Evolutionary conservation across 768 basidiomycete species (phyloP), one percentile per base, ranked within the genome.

Genomic region (Hygrocybe punicea): DNA sequence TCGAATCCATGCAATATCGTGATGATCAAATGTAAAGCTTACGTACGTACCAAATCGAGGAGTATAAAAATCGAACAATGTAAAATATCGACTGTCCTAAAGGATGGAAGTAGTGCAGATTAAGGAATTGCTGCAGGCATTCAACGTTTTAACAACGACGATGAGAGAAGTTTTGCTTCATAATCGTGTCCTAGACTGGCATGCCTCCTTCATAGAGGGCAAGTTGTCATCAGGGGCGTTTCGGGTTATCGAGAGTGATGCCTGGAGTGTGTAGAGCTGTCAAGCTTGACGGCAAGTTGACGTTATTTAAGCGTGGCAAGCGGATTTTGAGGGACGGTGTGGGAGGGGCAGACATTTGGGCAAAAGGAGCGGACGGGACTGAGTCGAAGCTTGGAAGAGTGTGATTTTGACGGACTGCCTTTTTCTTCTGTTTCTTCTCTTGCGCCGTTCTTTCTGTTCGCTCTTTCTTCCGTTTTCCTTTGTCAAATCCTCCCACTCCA

Each of bases 321-420:
- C 81, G 78, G 51, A 83, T 83, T 63, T 81, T 82, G 52, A 83
- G 77, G 21, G 79, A 78, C n/a, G 81, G 78, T 0, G 78, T 64
- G 4, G 60, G 25, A 16, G 56, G 57, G 53, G 59, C 59, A 51
- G 65, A 58, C 5, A 64, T 58, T 35, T 63, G 60, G 16, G 66
- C 61, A 14, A 62, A 58, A 19, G 63, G 57, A 33, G 55, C 42
- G 29, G 60, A 47, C 19, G 37, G 37, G 8, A 34, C 44, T 47
- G 55, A 55, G 34, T 47, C 45, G 5, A 35, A 40, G 36, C 60
- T 62, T 60, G 60, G 63, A 24, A 61, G 66, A 56, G 66, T 70
- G 44, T 77, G 75, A 36, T 72, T 75, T 5, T n/a, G 45, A 47
- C 66, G 69, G 33, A 17, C 19, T 13, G 17, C 44, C 24, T 47